These are phyloP conservation scores for Boletus bicolor DNA, from an alignment of 768 basidiomycete species.

Conservation along the genomic window DNA sequence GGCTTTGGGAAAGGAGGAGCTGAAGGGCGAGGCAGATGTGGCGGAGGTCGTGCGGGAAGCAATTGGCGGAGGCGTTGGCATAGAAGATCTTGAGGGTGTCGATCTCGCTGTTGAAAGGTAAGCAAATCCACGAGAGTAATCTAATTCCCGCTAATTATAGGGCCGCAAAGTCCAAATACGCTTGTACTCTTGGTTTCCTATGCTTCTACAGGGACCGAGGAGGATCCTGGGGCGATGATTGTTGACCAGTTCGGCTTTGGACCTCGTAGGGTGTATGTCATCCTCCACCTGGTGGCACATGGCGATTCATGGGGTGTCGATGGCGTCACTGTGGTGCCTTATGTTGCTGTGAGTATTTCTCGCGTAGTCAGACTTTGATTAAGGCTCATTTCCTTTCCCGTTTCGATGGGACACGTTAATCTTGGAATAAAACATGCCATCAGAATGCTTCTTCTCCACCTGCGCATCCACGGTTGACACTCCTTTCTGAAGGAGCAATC, in stretches of 20 bases:
- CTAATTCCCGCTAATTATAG: neutral
- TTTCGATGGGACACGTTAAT: neutral
- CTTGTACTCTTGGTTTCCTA: constrained; percentile 67
- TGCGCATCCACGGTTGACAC: constrained; percentile 65
- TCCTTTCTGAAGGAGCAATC: constrained; percentile 56
- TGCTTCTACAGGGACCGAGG: constrained; percentile 47
- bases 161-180: constrained; percentile 42
- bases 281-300: constrained; percentile 43
- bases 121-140: constrained; percentile 11
- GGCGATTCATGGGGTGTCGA: constrained; percentile 26
- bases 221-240: constrained; percentile 33
- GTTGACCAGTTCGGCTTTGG: constrained; percentile 38
- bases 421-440: neutral
- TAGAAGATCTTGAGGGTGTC: constrained; percentile 69
- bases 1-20: constrained; percentile 53
- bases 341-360: constrained; percentile 60
- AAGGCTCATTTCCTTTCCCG: neutral
- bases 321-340: constrained; percentile 60
- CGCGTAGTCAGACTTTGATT: neutral
- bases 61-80: constrained; percentile 43
- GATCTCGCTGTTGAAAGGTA: constrained; percentile 65
- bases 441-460: constrained; percentile 69
- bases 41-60: constrained; percentile 44
- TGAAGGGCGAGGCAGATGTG: constrained; percentile 56
- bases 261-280: constrained; percentile 63